Evolutionary conservation across 805 yeast genomes (phyloP), one percentile per base, ranked within the genome.

Genomic region (Scheffersomyces ergatensis): DNA sequence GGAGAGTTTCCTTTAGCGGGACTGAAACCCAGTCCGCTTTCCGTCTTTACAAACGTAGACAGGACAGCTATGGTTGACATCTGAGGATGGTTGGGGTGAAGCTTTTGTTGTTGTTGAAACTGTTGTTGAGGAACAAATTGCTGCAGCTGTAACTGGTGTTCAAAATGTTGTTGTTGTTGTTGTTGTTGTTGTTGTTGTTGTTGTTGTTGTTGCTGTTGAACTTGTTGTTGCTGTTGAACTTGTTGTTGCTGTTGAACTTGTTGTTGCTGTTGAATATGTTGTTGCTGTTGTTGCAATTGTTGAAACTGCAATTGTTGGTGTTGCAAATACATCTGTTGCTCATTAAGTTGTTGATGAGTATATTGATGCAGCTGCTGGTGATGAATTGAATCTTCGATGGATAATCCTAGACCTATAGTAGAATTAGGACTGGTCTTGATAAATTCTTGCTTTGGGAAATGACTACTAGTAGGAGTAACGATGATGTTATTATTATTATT

Each of bases 201-300:
- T 13, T 32, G 34, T 18, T 32, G 21, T 13, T 18, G 34, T 18
- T 32, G 34, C n/a, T 18, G 21, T 18, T 18, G 24, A 5, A 5
- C 7, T n/a, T 32, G 34, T 18, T 17, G 23, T n/a, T 18, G 24
- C 11, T 32, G 34, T 32, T 32, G 33, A 7, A 15, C 19, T 17
- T 30, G 33, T 17, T 26, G 30, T 26, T 26, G 30, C n/a, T 26
- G 16, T 9, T 27, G 8, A 27, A 13, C 6, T 13, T 27, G 31
- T 27, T 9, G 20, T 15, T 30, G 33, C 16, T 30, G 33, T 17
- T 30, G 31, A 27, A 27, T 11, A 11, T 27, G 33, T 13, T 37
- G 39, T 37, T 37, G 34, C 18, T 16, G 39, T 19, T 17, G 9
- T 23, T 37, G 39, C 14, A n/a, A n/a, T n/a, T n/a, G 24, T 21